phyloP scores from a whole-genome alignment of 2,329 filamentous ascomycete species.

The Ceratocystis cubensis region DNA sequence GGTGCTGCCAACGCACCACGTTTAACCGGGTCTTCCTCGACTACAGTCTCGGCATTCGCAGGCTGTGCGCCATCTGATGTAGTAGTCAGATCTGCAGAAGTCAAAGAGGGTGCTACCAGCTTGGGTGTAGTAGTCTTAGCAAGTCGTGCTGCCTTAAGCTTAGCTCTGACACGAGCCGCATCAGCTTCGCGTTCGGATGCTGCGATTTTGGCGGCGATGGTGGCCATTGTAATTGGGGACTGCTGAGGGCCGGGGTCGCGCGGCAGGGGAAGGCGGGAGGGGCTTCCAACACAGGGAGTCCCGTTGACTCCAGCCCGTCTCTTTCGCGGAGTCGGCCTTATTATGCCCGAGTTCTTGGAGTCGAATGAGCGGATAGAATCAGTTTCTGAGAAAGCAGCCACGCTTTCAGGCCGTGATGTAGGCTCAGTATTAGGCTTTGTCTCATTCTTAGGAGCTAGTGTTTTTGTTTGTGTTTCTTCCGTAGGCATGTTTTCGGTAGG shows the following conservation, averaged over 20 bases:
- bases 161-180: conserved; percentile 49
- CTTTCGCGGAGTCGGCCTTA: conserved; percentile 1
- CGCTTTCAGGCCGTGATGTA: not conserved
- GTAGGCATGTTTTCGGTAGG: not conserved
- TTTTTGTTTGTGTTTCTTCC: not conserved
- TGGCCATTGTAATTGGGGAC: conserved; percentile 47
- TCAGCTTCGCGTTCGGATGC: conserved; percentile 52
- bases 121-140: conserved; percentile 23
- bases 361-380: conserved; percentile 10
- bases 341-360: conserved; percentile 9
- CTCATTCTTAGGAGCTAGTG: not conserved
- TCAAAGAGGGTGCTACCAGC: not conserved
- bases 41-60: conserved; percentile 7
- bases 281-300: conserved; percentile 23
- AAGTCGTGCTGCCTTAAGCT: conserved; percentile 42
- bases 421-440: not conserved
- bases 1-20: conserved; percentile 24
- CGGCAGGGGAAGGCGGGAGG: conserved; percentile 29
- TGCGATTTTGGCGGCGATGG: conserved; percentile 50
- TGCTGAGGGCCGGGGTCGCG: conserved; percentile 35
- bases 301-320: conserved; percentile 7
- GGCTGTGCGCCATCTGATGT: not conserved
- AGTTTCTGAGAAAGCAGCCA: conserved; percentile 9
- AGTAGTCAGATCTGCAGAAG: not conserved
- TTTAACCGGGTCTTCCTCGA: conserved; percentile 30